These are phyloP conservation scores for Gloeophyllum trabeum DNA, from an alignment of 768 basidiomycete genomes.

Conservation along the genomic window DNA sequence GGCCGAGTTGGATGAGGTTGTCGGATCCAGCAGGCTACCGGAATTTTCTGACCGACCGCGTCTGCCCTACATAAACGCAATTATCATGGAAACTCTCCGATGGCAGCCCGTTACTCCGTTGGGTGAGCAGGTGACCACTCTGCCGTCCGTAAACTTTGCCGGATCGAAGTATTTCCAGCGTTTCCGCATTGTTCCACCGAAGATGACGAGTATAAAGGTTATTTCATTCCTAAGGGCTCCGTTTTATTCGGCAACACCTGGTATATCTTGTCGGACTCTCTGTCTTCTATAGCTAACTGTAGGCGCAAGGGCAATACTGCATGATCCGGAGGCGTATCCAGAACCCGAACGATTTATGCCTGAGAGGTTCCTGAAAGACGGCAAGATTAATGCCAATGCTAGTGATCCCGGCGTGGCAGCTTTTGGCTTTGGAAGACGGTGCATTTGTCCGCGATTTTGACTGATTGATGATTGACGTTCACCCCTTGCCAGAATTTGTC, in stretches of 20 bases:
- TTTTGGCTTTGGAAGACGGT: conserved; percentile 17
- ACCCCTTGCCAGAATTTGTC: conserved; percentile 9
- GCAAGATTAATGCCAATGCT: conserved; percentile 5
- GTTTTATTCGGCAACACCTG: conserved; percentile 9
- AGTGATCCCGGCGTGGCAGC: conserved; percentile 7
- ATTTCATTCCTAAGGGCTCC: conserved; percentile 11
- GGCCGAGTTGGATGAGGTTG: conserved; percentile 24
- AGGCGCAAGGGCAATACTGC: conserved; percentile 16
- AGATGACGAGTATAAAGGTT: conserved; percentile 11
- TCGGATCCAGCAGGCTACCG: conserved; percentile 22
- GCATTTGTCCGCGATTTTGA: background rate
- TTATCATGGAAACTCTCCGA: conserved; percentile 27
- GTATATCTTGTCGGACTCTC: conserved; percentile 4
- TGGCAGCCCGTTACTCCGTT: conserved; percentile 12
- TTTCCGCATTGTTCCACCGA: conserved; percentile 9
- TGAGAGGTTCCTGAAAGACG: conserved; percentile 11
- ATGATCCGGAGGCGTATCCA: conserved; percentile 11
- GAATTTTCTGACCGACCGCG: conserved; percentile 19
- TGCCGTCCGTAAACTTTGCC: background rate
- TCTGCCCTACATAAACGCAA: conserved; percentile 24
- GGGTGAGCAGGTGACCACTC: conserved; percentile 2
- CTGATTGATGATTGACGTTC: background rate
- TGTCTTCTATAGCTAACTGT: background rate
- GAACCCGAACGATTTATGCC: conserved; percentile 9
- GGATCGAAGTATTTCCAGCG: conserved; percentile 3